A percentile compares a stretch with the other conserved stretches of the same genome.
Conservation (phyloP, 805 yeast genomes). For the Myxozyma neglecta region DNA sequence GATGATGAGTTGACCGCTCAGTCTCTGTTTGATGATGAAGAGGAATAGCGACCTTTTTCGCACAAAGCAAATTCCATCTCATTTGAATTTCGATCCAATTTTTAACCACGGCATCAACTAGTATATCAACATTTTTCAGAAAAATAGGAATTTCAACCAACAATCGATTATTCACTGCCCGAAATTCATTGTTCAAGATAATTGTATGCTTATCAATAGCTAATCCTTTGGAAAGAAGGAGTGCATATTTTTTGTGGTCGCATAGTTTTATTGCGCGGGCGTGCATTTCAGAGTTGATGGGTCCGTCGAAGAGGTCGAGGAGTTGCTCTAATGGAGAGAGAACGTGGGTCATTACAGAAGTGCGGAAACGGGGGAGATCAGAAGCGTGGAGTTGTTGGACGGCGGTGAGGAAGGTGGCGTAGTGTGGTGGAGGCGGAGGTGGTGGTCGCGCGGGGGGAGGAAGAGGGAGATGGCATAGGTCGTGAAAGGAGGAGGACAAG, state of each 20-base stretch:
- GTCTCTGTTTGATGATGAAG: too few species aligned
- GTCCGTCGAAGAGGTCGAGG: constrained; percentile 20
- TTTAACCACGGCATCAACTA: constrained; percentile 14
- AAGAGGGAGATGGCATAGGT: too few species aligned
- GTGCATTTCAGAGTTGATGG: constrained; percentile 8
- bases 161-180: constrained; percentile 8
- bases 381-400: constrained; percentile 11
- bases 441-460: background rate
- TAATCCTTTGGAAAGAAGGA: constrained; percentile 14
- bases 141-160: constrained; percentile 22
- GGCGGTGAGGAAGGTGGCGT: constrained; percentile 6
- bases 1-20: too few species aligned
- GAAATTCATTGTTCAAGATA: constrained; percentile 6
- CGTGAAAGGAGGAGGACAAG: background rate
- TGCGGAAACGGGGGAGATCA: constrained; percentile 16
- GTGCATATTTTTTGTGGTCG: constrained; percentile 14
- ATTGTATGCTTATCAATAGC: constrained; percentile 4
- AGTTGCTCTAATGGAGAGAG: constrained; percentile 18
- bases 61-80: constrained; percentile 11
- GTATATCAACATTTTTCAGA: constrained; percentile 4
- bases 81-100: constrained; percentile 22
- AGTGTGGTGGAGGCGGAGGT: background rate
- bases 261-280: constrained; percentile 19
- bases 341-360: constrained; percentile 14
- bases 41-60: too few species aligned